Evolutionary conservation across 2,329 filamentous ascomycete species (phyloP).

Genomic region (Pestalotiopsis sp.): DNA sequence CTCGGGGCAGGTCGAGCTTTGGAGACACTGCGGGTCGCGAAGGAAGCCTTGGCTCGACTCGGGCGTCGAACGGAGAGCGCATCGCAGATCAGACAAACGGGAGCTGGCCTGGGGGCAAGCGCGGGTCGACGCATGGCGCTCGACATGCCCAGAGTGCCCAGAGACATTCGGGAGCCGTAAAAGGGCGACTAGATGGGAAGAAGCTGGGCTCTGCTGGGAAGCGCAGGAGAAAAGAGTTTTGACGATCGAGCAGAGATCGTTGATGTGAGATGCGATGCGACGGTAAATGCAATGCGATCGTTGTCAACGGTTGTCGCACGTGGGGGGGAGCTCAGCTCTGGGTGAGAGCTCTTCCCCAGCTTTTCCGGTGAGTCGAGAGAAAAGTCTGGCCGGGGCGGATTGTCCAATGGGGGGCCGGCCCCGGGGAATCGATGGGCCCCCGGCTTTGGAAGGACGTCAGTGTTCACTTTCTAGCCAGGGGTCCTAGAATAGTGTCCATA

Average conservation of each 20-base stretch:
- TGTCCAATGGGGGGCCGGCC: not conserved
- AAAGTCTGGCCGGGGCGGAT: not conserved
- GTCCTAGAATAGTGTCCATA: not conserved
- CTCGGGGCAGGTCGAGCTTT: conserved; percentile 20
- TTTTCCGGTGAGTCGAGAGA: not conserved
- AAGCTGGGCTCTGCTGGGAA: not conserved
- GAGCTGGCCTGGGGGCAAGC: not conserved
- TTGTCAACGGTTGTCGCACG: not conserved
- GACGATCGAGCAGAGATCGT: not conserved
- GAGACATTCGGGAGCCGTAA: conserved; percentile 4
- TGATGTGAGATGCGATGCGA: not conserved
- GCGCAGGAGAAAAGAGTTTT: not conserved
- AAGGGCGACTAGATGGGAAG: not conserved
- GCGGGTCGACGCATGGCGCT: conserved; percentile 14
- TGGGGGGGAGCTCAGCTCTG: not conserved
- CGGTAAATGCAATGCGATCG: not conserved
- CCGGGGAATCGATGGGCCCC: not conserved
- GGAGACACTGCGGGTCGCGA: conserved; percentile 34
- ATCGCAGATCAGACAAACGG: conserved; percentile 35
- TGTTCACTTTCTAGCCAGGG: not conserved
- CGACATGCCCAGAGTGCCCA: not conserved
- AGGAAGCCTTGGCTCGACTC: conserved; percentile 20
- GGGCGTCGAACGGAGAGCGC: conserved; percentile 27
- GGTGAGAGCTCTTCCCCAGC: not conserved
- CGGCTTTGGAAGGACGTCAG: not conserved